Conservation (phyloP, 257 asterid species). For the Solanum lignicaule region DNA sequence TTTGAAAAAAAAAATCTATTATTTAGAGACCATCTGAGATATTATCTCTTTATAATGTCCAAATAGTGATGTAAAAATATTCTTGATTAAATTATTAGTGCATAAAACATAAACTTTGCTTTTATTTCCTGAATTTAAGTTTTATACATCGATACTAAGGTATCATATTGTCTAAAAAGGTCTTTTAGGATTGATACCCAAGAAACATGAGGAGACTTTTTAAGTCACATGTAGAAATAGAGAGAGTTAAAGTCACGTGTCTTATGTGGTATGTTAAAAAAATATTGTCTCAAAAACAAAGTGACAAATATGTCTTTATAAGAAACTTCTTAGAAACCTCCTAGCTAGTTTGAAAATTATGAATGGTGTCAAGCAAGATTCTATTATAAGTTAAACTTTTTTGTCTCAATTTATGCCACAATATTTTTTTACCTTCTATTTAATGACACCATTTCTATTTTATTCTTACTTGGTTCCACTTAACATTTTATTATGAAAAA, state of each 20-base stretch:
- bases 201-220: not conserved
- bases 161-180: not conserved
- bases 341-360: not conserved
- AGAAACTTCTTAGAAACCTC: slow-evolving; percentile 19
- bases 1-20: too few relatives aligned
- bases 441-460: not conserved
- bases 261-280: not conserved
- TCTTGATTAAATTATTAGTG: too few relatives aligned
- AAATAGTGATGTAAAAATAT: too few relatives aligned
- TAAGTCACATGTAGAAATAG: not conserved
- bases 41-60: too few relatives aligned
- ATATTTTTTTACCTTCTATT: not conserved
- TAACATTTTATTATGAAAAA: not conserved
- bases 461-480: not conserved
- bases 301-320: slow-evolving; percentile 13
- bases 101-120: not conserved
- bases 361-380: not conserved
- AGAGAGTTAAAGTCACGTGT: not conserved
- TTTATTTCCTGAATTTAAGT: too few relatives aligned
- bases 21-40: rapidly evolving
- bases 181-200: not conserved
- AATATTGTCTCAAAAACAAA: not conserved
- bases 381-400: not conserved
- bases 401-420: too few relatives aligned
- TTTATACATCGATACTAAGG: too few relatives aligned